Percentiles rank a stretch among this genome's conserved stretches.
These are phyloP conservation scores for Euphrasia arctica DNA, from an alignment of 305 asterid genomes.

Conservation along the genomic window DNA sequence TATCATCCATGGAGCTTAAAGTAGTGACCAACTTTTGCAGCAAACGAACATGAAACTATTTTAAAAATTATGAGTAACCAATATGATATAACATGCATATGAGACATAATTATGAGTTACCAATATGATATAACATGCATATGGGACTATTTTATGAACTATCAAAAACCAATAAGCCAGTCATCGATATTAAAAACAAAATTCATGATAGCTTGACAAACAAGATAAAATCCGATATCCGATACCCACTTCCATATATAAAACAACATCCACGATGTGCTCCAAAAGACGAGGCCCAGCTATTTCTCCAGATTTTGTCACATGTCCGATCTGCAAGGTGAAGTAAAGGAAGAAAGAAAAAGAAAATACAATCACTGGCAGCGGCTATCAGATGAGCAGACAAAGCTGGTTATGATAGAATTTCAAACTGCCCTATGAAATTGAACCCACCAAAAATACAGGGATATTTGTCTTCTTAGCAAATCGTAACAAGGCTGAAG, in stretches of 20 bases:
- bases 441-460: slow-evolving; percentile 69
- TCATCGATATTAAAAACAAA: slow-evolving; percentile 16
- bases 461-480: slow-evolving; percentile 87
- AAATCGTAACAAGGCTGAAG: slow-evolving; percentile 82
- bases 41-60: slow-evolving; percentile 7
- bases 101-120: too few species aligned
- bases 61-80: not conserved
- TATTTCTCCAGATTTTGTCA: slow-evolving; percentile 91
- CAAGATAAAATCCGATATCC: slow-evolving; percentile 15
- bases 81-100: not conserved
- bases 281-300: slow-evolving; percentile 98
- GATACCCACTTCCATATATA: slow-evolving; percentile 90
- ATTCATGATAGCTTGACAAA: slow-evolving; percentile 21
- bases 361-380: slow-evolving; percentile 22
- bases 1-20: slow-evolving; percentile 12
- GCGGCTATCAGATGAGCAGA: not conserved
- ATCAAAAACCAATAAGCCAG: slow-evolving; percentile 15
- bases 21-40: slow-evolving; percentile 7
- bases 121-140: not conserved
- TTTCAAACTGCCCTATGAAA: slow-evolving; percentile 4
- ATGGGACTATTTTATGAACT: slow-evolving; percentile 13
- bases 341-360: not conserved
- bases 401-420: not conserved
- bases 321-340: slow-evolving; percentile 79
- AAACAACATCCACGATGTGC: slow-evolving; percentile 96